A percentile compares a stretch with the other conserved stretches of the same genome.
These are phyloP conservation scores for Vitis cinerea DNA, from an alignment of 164 flowering plant genomes.

Conservation along the genomic window DNA sequence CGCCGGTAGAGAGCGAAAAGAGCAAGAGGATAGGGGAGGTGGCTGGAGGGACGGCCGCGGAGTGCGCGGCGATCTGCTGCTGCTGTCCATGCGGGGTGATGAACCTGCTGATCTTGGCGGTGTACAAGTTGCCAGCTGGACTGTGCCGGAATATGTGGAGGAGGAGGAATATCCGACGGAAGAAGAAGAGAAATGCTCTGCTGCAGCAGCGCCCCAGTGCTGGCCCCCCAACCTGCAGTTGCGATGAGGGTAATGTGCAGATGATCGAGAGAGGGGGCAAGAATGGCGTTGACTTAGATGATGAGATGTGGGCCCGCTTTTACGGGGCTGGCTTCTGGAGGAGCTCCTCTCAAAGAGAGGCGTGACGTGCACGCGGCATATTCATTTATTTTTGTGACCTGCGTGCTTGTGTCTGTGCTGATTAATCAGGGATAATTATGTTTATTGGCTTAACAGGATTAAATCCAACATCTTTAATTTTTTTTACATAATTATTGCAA, in stretches of 20 bases:
- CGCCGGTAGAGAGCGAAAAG: too few relatives aligned
- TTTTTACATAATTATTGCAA: too few relatives aligned
- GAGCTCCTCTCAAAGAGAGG: constrained; percentile 34
- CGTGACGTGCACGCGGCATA: too few relatives aligned
- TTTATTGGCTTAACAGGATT: too few relatives aligned
- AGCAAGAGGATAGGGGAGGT: constrained; percentile 26
- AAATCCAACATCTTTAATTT: too few relatives aligned
- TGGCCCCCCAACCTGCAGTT: not conserved
- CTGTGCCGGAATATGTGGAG: constrained; percentile 28
- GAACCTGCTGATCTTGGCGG: constrained; percentile 32
- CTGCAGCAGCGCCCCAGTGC: not conserved
- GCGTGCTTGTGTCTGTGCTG: too few relatives aligned
- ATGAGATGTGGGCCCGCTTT: constrained; percentile 42
- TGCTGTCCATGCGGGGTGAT: constrained; percentile 46
- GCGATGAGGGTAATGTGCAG: not conserved
- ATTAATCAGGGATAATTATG: too few relatives aligned
- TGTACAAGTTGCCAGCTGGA: constrained; percentile 35
- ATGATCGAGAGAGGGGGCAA: not conserved
- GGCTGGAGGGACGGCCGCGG: constrained; percentile 48
- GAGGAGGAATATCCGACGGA: constrained; percentile 17
- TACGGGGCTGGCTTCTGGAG: constrained; percentile 49
- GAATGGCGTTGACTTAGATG: constrained; percentile 25
- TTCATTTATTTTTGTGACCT: too few relatives aligned
- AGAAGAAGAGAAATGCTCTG: constrained; percentile 11
- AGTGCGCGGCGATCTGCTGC: constrained; percentile 49